A percentile compares a stretch with the other conserved stretches of the same genome.
These are phyloP conservation scores for Colletotrichum plurivorum DNA, from an alignment of 2,329 filamentous ascomycete species.

Conservation along the genomic window DNA sequence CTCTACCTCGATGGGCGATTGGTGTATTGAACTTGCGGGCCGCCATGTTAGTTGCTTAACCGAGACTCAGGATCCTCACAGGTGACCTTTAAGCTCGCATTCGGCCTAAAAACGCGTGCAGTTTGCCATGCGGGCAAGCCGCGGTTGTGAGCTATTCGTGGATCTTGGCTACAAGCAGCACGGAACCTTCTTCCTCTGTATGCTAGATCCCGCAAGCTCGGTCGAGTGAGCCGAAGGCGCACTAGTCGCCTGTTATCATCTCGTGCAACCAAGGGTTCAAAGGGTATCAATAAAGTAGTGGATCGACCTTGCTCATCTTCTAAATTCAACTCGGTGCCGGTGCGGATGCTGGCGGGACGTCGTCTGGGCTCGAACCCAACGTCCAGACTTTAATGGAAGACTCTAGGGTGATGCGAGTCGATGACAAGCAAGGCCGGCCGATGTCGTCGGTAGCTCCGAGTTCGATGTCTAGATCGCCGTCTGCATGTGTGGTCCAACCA, in stretches of 20 bases:
- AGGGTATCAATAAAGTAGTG: not conserved
- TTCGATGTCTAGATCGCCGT: slow-evolving; percentile 29
- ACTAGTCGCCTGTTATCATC: not conserved
- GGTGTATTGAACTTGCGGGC: not conserved
- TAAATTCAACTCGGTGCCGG: not conserved
- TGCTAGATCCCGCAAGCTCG: not conserved
- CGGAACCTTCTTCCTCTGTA: not conserved
- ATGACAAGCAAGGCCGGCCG: slow-evolving; percentile 35
- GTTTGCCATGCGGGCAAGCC: not conserved
- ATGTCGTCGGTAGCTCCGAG: slow-evolving; percentile 26
- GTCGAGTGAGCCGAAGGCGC: not conserved
- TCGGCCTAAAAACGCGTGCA: not conserved
- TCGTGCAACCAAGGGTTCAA: not conserved
- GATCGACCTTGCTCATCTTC: not conserved
- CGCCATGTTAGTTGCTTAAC: not conserved
- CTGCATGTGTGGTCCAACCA: slow-evolving; percentile 60
- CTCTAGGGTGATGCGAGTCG: slow-evolving; percentile 37
- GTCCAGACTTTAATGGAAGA: slow-evolving; percentile 41
- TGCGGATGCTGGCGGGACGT: not conserved
- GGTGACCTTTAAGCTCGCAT: not conserved
- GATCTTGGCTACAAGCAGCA: slow-evolving; percentile 11
- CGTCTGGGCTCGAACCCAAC: not conserved
- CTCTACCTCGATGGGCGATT: not conserved
- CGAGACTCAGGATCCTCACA: not conserved
- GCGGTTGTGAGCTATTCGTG: not conserved